Evolutionary conservation across 371 early-diverging fungal genomes (phyloP).

Genomic region (Mucor plumbeus): DNA sequence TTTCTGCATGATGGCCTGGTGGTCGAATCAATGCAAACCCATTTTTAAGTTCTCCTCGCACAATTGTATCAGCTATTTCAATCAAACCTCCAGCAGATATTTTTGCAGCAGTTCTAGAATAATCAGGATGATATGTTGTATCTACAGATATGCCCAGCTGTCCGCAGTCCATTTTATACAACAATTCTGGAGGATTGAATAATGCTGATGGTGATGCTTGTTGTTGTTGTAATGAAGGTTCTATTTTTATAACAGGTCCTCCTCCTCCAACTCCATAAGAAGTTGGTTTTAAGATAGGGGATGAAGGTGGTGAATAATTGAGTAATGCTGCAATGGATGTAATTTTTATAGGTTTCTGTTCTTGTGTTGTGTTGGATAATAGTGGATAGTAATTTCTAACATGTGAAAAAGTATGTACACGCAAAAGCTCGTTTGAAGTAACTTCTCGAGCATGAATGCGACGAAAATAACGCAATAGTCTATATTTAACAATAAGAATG

Average conservation of each 20-base stretch:
- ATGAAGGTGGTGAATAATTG: conserved; percentile 23
- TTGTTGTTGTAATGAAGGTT: conserved; percentile 32
- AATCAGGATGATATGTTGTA: conserved; percentile 62
- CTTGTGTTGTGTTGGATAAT: conserved; percentile 16
- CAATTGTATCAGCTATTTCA: conserved; percentile 55
- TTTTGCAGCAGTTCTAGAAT: conserved; percentile 56
- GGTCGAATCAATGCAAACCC: conserved; percentile 71
- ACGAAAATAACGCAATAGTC: conserved; percentile 49
- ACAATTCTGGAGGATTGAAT: conserved; percentile 52
- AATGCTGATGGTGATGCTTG: conserved; percentile 40
- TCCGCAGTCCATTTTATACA: conserved; percentile 59
- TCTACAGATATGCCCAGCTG: conserved; percentile 64
- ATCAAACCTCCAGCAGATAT: conserved; percentile 63
- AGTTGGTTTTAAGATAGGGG: conserved; percentile 13
- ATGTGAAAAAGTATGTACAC: conserved; percentile 59
- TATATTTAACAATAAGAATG: background rate
- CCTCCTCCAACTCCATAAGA: conserved; percentile 29
- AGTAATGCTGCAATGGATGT: conserved; percentile 48
- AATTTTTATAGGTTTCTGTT: conserved; percentile 24
- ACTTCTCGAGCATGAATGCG: conserved; percentile 62
- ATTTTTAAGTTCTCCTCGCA: conserved; percentile 57
- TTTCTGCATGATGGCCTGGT: conserved; percentile 72
- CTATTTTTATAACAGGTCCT: conserved; percentile 38
- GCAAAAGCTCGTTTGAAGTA: conserved; percentile 53
- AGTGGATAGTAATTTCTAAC: conserved; percentile 57